Conservation (phyloP, 139 green algal genomes). For the Bryopsis sp. region DNA sequence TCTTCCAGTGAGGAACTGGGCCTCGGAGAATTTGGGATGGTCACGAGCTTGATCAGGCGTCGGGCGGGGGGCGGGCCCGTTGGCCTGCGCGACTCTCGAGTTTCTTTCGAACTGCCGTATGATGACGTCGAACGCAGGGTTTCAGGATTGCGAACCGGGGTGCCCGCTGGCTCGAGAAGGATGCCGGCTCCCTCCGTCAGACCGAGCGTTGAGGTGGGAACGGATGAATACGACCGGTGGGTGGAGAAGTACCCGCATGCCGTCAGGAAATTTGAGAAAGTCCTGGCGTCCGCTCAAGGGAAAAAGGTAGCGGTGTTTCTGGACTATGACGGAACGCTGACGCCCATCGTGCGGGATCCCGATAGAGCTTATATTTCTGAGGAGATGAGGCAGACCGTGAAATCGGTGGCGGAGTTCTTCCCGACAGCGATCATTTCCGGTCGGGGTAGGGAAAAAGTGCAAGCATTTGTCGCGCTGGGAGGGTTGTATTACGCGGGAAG, state of each 20-base stretch:
- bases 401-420: constrained; percentile 65
- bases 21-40: no score
- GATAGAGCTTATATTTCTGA: constrained; percentile 81
- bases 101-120: constrained; percentile 3
- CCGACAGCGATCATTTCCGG: constrained; percentile 92
- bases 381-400: constrained; percentile 71
- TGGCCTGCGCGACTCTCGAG: background rate
- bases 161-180: background rate
- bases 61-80: no score
- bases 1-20: no score
- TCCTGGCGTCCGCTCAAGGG: constrained; percentile 35
- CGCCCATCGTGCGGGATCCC: constrained; percentile 91
- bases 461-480: constrained; percentile 82
- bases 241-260: background rate
- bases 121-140: background rate
- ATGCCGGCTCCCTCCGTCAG: background rate
- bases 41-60: no score
- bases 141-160: background rate
- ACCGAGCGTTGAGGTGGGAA: background rate
- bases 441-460: constrained; percentile 80
- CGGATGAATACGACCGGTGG: background rate
- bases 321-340: constrained; percentile 96
- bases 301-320: constrained; percentile 89
- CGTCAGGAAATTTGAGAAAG: constrained; percentile 33
- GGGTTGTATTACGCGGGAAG: constrained; percentile 96